Evolutionary conservation across 345 rosid species (phyloP).

Genomic region (Lumnitzera littorea): DNA sequence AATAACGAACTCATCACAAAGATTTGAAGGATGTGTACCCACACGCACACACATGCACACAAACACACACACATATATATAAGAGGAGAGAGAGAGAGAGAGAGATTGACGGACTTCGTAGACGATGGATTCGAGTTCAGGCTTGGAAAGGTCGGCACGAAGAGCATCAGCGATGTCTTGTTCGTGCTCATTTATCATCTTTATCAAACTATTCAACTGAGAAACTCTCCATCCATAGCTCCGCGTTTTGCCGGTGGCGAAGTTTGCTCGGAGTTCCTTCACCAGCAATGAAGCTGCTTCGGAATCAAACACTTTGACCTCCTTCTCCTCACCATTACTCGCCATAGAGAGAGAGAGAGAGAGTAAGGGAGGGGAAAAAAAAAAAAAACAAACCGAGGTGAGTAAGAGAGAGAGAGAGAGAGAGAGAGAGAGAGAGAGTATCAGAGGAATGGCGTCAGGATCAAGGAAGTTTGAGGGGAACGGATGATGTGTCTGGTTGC

Average conservation of each 20-base stretch:
- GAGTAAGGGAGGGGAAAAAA: no score
- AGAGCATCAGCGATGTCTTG: conserved; percentile 65
- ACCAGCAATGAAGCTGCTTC: conserved; percentile 41
- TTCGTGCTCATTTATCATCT: conserved; percentile 54
- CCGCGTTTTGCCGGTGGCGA: conserved; percentile 53
- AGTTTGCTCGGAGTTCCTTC: conserved; percentile 43
- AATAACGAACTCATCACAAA: no score
- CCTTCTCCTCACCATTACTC: conserved; percentile 4
- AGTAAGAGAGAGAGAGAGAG: no score
- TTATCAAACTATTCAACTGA: conserved; percentile 52
- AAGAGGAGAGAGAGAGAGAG: neutral
- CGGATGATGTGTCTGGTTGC: no score
- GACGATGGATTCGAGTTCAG: conserved; percentile 60
- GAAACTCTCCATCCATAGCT: conserved; percentile 66
- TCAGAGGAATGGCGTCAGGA: no score
- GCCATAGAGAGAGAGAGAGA: conserved; percentile 16
- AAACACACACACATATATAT: no score
- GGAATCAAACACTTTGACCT: conserved; percentile 25
- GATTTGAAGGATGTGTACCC: no score
- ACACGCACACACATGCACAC: no score
- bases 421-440: no score
- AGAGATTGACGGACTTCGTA: conserved; percentile 46
- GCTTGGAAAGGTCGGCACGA: conserved; percentile 66
- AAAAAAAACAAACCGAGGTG: no score
- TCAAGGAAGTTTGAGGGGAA: no score